Evolutionary conservation across 352 stramenopile species (phyloP), one percentile per base, ranked within the genome.

Genomic region (Globisporangium camurandrum): DNA sequence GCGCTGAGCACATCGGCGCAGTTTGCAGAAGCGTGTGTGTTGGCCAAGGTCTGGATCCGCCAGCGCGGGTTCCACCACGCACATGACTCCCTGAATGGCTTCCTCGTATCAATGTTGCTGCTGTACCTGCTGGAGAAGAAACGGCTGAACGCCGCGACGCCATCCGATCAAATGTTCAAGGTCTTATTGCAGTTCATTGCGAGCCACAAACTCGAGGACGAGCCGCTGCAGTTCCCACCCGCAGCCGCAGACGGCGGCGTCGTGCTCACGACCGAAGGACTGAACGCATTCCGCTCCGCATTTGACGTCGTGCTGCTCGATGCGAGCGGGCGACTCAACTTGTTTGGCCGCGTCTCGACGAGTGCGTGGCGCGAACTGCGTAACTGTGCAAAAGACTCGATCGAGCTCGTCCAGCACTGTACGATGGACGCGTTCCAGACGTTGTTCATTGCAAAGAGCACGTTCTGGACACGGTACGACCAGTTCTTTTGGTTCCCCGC

Each of bases 41-140:
- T 97, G 11, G 64, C 73, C 37, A 96, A 96, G 52, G 77, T 96
- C 10, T 97, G 88, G 88, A 50, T 94, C 14, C 71, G 78, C 23
- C 86, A 96, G 57, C 82, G 84, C 37, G 80, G 70, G 0, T 88
- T 93, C 54, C 71, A 92, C 53, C 77, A 71, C 30, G 54, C 65
- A 0, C 59, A 73, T 22, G 86, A 96, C 67, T 87, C 70, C 28
- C 45, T 97, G 28, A 89, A 88, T 56, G 84, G 72, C n/a, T 95
- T 94, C 57, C 65, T 86, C 28, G 49, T 71, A 16, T 84, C 70
- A 22, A 94, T 95, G 76, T 48, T 97, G 36, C 59, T 97, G 52
- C 62, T 95, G 19, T 91, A 95, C 46, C 59, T 96, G 40, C 75
- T 85, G 40, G 51, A 76, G 49, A 76, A 78, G 52, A 84, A 88